Evolutionary conservation across 2,329 filamentous ascomycete genomes (phyloP), one percentile per base, ranked within the genome.

Genomic region (Fusarium heterosporum): DNA sequence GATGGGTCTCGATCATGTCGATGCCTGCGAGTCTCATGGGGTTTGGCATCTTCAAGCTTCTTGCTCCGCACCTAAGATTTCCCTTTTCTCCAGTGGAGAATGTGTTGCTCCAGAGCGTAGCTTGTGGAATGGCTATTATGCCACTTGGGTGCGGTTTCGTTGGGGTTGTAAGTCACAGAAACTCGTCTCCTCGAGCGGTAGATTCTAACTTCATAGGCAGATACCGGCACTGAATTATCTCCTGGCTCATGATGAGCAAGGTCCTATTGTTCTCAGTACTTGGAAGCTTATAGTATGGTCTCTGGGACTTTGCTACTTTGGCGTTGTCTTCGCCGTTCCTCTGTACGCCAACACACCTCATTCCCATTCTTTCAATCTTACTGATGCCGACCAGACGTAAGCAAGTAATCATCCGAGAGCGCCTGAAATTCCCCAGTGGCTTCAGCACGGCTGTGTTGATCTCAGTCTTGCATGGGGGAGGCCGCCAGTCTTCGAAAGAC

Each of bases 41-140:
- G 3, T 98, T 97, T 76, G 95, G 93, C 12, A 91, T 97, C 71
- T 99, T 99, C 84, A 93, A 92, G 73, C 85, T 90, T 8, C 78
- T 97, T 2, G 87, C 90, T 1, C 87, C 86, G 42, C 87, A 92
- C 65, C 82, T 97, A 29, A 84, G 86, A 28, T 88, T 91, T 54
- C 94, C 94, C 1, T 99, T 99, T 73, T 93, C 91, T 6, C 94
- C 96, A 0, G 91, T 98, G 12, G 95, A 99, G 79, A 99, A 99
- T 77, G 96, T 99, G 6, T 84, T 99, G 22, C 92, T 99, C 12
- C 96, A 99, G 80, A 97, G 93, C 1, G 96, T 99, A 6, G 95
- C 96, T 2, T 95, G 96, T 12, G 92, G 92, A 16, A 96, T 98
- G 78, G 96, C 95, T 1, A 97, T 96, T 7, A 98, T 98, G 93